Conservation (phyloP, 345 rosid genomes). For the Eucalyptus marginata region DNA sequence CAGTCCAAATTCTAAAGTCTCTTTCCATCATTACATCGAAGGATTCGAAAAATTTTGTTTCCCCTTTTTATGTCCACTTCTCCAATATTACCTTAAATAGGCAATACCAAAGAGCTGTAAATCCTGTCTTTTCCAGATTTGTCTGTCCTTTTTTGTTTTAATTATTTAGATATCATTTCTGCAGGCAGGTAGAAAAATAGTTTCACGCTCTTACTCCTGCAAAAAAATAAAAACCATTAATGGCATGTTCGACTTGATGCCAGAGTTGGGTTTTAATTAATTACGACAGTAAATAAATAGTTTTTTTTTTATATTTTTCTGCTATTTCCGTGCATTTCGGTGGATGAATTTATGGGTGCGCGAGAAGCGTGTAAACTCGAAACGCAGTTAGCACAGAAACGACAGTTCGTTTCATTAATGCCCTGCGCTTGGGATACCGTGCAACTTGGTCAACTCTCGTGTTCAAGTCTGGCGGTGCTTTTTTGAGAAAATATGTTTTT, state of each 20-base stretch:
- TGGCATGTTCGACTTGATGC: neutral
- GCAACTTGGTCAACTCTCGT: neutral
- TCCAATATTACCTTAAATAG: neutral
- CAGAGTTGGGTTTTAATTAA: neutral
- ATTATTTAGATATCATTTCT: neutral
- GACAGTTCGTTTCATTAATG: neutral
- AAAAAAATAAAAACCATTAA: neutral
- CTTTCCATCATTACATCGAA: neutral
- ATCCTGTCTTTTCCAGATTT: neutral
- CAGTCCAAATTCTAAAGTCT: neutral
- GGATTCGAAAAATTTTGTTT: neutral
- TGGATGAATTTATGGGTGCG: neutral
- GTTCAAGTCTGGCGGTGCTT: neutral
- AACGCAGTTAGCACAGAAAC: neutral
- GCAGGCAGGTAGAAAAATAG: neutral
- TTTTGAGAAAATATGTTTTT: neutral
- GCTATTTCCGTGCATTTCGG: neutral
- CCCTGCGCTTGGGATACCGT: neutral
- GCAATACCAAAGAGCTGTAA: neutral
- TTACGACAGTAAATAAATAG: neutral
- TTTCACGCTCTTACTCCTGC: neutral
- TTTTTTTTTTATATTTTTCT: neutral
- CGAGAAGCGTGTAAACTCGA: neutral
- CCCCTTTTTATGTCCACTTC: neutral
- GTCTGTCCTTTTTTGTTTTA: neutral